Evolutionary conservation across 2,329 filamentous ascomycete genomes (phyloP).

Genomic region (Triangularia verruculosa): DNA sequence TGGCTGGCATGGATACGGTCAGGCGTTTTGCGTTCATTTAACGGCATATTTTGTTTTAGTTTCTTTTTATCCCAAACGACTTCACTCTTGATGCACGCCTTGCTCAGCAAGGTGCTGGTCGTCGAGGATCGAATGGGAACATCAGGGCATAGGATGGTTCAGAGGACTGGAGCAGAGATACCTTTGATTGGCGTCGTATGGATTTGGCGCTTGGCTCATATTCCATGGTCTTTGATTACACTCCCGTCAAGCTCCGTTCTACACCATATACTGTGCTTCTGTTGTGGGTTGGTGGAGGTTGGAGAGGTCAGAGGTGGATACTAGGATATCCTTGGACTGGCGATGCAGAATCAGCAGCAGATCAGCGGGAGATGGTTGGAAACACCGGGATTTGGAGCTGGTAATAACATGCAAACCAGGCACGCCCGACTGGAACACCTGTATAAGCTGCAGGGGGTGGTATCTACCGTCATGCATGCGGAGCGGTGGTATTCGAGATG

Average conservation of each 20-base stretch:
- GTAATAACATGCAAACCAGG: background rate
- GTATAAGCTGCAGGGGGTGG: background rate
- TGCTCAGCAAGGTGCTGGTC: background rate
- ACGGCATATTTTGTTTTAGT: slow-evolving; percentile 5
- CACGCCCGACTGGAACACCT: background rate
- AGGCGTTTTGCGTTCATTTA: background rate
- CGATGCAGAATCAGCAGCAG: background rate
- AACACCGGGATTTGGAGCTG: background rate
- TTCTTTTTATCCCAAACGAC: background rate
- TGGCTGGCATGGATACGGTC: slow-evolving; percentile 4
- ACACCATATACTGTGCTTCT: background rate
- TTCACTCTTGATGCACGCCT: background rate
- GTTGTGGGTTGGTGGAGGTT: background rate
- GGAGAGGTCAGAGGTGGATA: background rate
- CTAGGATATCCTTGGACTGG: background rate
- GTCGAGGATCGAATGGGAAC: background rate
- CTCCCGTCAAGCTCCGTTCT: background rate
- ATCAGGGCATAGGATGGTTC: background rate
- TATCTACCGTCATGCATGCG: background rate
- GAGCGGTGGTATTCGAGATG: background rate
- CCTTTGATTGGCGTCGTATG: background rate
- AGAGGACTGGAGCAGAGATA: background rate
- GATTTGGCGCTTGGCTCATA: background rate
- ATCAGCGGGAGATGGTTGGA: background rate
- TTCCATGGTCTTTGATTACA: background rate